These are phyloP conservation scores for Fonsecaea erecta DNA, from an alignment of 2,329 filamentous ascomycete genomes.

Conservation along the genomic window DNA sequence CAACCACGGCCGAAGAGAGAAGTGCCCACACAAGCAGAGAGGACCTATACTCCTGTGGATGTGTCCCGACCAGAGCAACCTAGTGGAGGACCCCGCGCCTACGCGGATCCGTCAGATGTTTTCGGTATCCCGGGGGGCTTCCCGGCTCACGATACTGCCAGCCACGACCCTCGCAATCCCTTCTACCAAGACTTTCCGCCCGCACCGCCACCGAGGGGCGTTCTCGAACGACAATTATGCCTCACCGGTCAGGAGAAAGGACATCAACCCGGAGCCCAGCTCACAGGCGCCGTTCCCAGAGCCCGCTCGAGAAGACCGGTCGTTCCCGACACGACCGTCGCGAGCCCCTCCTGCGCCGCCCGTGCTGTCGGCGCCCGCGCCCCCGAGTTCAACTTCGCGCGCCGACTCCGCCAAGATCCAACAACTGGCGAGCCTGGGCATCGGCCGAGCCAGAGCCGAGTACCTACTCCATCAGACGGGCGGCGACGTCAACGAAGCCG, in stretches of 20 bases:
- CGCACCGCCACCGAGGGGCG: not conserved
- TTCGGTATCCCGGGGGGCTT: constrained; percentile 11
- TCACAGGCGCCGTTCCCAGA: constrained; percentile 2
- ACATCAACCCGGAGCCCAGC: not conserved
- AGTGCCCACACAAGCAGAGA: not conserved
- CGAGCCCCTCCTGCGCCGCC: constrained; percentile 14
- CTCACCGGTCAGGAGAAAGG: constrained; percentile 4
- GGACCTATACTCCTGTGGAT: not conserved
- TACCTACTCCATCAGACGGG: constrained; percentile 9
- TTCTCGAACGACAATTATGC: not conserved
- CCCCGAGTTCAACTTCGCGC: not conserved
- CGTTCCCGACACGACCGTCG: constrained; percentile 1
- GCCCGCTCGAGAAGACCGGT: not conserved
- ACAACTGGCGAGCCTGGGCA: constrained; percentile 9
- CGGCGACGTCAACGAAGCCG: constrained; percentile 13
- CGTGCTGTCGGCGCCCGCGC: constrained; percentile 3
- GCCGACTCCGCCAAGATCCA: constrained; percentile 5
- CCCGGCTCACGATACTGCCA: not conserved
- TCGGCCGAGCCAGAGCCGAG: constrained; percentile 4
- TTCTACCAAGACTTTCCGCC: not conserved
- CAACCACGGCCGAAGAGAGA: not conserved
- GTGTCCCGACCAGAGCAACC: not conserved
- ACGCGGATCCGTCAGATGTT: not conserved
- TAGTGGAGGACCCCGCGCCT: not conserved
- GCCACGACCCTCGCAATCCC: not conserved